These are phyloP conservation scores for Castanopsis chinensis DNA, from an alignment of 306 rosid species.

Conservation along the genomic window DNA sequence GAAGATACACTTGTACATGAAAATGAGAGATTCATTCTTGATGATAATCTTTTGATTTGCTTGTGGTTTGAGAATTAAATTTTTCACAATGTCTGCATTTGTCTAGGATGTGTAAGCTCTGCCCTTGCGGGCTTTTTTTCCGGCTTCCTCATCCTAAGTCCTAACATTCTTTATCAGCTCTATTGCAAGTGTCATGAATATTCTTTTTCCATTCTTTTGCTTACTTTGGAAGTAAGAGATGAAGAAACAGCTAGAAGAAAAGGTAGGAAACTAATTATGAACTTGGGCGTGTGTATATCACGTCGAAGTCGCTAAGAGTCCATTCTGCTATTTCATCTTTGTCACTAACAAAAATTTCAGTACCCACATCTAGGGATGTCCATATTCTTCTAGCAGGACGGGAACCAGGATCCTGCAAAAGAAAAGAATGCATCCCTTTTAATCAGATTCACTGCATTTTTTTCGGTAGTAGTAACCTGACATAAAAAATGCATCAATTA, in stretches of 20 bases:
- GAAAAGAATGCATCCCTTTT: neutral
- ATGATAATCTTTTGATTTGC: neutral
- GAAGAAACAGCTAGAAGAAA: neutral
- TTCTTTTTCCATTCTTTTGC: neutral
- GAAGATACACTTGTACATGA: neutral
- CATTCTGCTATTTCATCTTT: conserved; percentile 77
- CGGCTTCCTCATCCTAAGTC: neutral
- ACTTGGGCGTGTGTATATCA: conserved; percentile 35
- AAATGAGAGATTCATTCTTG: too few relatives aligned
- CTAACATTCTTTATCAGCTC: neutral
- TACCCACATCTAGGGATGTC: conserved; percentile 70
- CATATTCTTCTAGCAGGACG: conserved; percentile 67
- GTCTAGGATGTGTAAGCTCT: neutral
- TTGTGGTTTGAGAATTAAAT: neutral
- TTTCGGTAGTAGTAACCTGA: conserved; percentile 36
- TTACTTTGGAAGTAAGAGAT: neutral
- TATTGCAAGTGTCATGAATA: neutral
- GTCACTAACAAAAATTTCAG: conserved; percentile 67
- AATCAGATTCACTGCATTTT: neutral
- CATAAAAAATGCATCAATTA: conserved; percentile 39
- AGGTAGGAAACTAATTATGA: neutral
- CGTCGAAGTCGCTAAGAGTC: conserved; percentile 63
- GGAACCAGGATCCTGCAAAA: conserved; percentile 62
- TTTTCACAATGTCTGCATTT: neutral
- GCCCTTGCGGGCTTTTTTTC: neutral